A percentile compares a stretch with the other conserved stretches of the same genome.
phyloP scores from a whole-genome alignment of 2,329 filamentous ascomycete genomes.

The Aspergillus phoenicis region DNA sequence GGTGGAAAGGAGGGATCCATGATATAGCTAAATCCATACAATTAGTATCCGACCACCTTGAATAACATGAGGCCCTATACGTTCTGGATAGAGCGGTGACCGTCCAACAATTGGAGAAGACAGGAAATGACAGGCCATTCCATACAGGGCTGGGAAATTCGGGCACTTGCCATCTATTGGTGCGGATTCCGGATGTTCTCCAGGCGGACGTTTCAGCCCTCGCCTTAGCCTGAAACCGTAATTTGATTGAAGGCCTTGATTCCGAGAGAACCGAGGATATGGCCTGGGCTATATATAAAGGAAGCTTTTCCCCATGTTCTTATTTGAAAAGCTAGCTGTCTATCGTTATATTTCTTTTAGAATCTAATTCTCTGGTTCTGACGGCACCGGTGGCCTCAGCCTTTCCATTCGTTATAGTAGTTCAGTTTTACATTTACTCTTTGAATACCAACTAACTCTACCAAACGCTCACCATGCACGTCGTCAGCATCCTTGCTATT shows the following conservation, averaged over 20 bases:
- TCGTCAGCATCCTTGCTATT: neutral
- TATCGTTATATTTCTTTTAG: neutral
- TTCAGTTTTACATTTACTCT: neutral
- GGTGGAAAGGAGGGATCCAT: no score
- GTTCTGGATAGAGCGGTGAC: no score
- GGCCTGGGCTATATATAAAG: no score
- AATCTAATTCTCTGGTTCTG: neutral
- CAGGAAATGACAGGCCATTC: neutral
- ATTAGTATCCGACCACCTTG: no score
- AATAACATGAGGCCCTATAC: no score
- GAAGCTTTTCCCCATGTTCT: neutral
- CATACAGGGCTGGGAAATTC: neutral
- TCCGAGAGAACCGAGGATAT: no score
- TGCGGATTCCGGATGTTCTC: neutral
- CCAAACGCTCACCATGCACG: neutral
- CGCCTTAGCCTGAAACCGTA: neutral
- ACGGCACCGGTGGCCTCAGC: slow-evolving; percentile 1
- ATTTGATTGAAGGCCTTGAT: no score
- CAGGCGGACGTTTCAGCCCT: neutral
- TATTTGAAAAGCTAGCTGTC: neutral
- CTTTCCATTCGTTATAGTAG: neutral
- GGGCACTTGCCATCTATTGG: neutral
- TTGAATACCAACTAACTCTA: neutral
- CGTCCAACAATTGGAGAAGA: neutral
- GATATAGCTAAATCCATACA: no score